These are phyloP conservation scores for Nymphaea thermarum DNA, from an alignment of 164 flowering plant species.

Conservation along the genomic window DNA sequence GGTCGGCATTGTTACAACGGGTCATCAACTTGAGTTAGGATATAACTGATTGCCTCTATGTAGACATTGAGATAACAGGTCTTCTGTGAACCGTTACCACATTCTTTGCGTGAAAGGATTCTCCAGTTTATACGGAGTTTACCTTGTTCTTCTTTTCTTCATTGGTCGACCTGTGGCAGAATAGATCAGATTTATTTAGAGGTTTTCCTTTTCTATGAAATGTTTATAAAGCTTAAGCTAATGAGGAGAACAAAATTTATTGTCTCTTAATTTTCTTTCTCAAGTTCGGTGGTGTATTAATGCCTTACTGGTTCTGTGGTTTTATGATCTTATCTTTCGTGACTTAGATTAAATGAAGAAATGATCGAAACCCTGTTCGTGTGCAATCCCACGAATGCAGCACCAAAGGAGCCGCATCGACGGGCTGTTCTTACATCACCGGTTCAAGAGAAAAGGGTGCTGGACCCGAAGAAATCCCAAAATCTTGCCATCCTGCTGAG, in stretches of 20 bases:
- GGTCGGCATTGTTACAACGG: no score
- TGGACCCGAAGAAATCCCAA: conserved; percentile 89
- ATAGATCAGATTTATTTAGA: no score
- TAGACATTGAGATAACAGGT: no score
- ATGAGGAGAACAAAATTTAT: not conserved
- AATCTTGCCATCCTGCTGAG: conserved; percentile 72
- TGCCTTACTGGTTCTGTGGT: not conserved
- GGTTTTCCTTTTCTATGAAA: no score
- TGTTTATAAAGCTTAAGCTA: not conserved
- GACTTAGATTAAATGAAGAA: conserved; percentile 74
- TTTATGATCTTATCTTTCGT: not conserved
- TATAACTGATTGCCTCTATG: no score
- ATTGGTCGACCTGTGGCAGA: no score
- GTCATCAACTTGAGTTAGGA: no score
- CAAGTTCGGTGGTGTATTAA: not conserved
- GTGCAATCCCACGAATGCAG: conserved; percentile 11
- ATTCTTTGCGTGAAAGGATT: no score
- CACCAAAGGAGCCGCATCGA: conserved; percentile 31
- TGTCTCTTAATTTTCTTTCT: not conserved
- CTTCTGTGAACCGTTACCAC: no score
- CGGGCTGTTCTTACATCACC: conserved; percentile 27
- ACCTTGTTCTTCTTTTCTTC: no score
- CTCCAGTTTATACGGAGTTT: no score
- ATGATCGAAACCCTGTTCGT: conserved; percentile 82
- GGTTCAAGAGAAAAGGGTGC: conserved; percentile 60